Evolutionary conservation across 495 filamentous ascomycete species (phyloP), one percentile per base, ranked within the genome.

Genomic region (Thozetella sp.): DNA sequence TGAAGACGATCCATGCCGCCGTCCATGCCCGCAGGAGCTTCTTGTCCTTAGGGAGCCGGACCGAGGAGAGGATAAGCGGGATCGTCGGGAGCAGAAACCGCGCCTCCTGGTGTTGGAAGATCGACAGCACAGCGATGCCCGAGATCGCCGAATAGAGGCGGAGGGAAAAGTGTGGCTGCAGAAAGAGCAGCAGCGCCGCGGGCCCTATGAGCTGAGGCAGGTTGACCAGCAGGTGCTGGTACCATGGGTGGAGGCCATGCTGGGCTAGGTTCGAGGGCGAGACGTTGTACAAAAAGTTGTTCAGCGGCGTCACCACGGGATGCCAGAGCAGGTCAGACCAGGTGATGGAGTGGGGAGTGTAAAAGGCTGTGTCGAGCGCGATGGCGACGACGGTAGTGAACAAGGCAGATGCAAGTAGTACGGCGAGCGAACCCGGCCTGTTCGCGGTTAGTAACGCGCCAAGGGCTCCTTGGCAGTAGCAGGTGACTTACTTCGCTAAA

Each of bases 91-190:
- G 81, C 12, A 99, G 79, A 76, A 99, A 99, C 51, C 96, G 88
- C 17, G 96, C 90, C 79, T 99, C 95, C 75, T 98, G 96, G 75
- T 99, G 95, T 25, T 90, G 89, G 61, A 97, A 91, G 27, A 91
- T 71, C 43, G 93, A 97, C 37, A 99, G 83, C 15, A 96, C 78
- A 25, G 84, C 73, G 25, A 91, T 87, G 20, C 92, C 95, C 2
- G 90, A 92, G 48, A 97, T 75, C 22, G 93, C 94, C 12, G 95
- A 95, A 65, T 87, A 80, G 11, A 91, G 76, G 15, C 86, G 84
- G 20, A 90, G 69, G 30, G 85, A 77, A 1, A 81, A 72, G 34
- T 83, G 78, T 43, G 80, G 82, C 63, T 80, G 77, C 34, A 83
- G 69, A 55, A 87, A 84, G 60, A 97, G 82, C 25, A 91, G 83